Base-by-base conservation (phyloP, 805 yeast genomes). In the Saccharomycopsis lassenensis region DNA sequence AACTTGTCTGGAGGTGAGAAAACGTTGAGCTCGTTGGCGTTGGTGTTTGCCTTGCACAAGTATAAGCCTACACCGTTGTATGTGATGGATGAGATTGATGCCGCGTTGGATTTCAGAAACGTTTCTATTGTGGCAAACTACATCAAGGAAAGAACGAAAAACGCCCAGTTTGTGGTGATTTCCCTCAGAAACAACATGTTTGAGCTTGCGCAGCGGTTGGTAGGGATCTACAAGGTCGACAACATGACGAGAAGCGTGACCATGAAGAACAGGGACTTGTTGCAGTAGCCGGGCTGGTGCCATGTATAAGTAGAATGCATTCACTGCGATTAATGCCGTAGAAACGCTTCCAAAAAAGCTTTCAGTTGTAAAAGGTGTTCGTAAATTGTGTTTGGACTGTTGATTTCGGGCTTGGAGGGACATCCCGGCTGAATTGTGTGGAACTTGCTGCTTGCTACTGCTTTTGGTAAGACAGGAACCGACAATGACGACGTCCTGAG, bases 61-160 rank as follows among this genome's bases (percentile, higher is more conserved):
- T 91, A 85, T 57, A 91, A 85, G 55, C 98, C 98, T 1, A 91
- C 98, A 0, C 98, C 98, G 4, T 61, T 91, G 33, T 91, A 91
- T 54, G 97, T 91, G 24, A 91, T 91, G 98, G 98, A 91, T 62
- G 98, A 91, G 61, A 91, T 91, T 48, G 98, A 91, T 62, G 98
- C 99, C 1, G 99, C 99, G 1, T 68, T 91, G 46, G 99, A 91
- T 61, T 91, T 91, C 60, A 67, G 96, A 54, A 91, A 91, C 50
- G 98, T 91, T 23, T 85, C 95, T 8, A 91, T 91, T 59, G 95
- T 91, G 34, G 99, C 98, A 3, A 89, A 87, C 51, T 93, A 91
- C 54, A 91, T 91, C 55, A 87, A 86, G 52, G 95, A 87, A 50
- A 67, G 96, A 35, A 93, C 98, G 2, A 83, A 82, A 58, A 85